Evolutionary conservation across 495 filamentous ascomycete genomes (phyloP).

Genomic region (Penicillium silybi): DNA sequence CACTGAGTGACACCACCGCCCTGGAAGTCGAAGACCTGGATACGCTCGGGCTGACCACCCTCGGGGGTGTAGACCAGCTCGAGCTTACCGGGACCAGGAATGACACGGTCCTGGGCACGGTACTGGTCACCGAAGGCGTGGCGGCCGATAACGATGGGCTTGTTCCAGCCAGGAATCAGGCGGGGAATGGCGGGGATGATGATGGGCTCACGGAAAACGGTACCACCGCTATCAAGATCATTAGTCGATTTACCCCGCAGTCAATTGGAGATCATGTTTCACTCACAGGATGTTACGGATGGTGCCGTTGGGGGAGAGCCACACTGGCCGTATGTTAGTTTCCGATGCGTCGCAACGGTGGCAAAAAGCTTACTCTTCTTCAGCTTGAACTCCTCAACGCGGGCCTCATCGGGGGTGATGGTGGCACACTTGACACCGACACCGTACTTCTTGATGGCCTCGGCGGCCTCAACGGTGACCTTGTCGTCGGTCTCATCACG

Average conservation of each 20-base stretch:
- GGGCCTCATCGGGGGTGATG: constrained; percentile 94
- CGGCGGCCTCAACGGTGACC: constrained; percentile 89
- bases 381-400: constrained; percentile 95
- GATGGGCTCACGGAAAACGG: constrained; percentile 97
- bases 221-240: constrained; percentile 61
- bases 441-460: constrained; percentile 97
- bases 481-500: constrained; percentile 94
- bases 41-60: constrained; percentile 75
- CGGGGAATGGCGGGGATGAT: constrained; percentile 89
- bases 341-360: not conserved
- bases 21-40: constrained; percentile 89
- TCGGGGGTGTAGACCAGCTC: constrained; percentile 89
- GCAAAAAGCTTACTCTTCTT: constrained; percentile 73
- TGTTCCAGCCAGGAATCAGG: constrained; percentile 93
- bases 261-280: not conserved
- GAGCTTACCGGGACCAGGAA: constrained; percentile 76
- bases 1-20: constrained; percentile 86
- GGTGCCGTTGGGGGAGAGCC: constrained; percentile 96
- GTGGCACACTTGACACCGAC: constrained; percentile 99
- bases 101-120: constrained; percentile 85
- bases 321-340: constrained; percentile 60
- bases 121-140: constrained; percentile 99
- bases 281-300: constrained; percentile 83
- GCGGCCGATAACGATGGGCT: constrained; percentile 97
- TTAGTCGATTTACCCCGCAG: constrained; percentile 1